Evolutionary conservation across 805 yeast genomes (phyloP), one percentile per base, ranked within the genome.

Genomic region (Brettanomyces sp.): DNA sequence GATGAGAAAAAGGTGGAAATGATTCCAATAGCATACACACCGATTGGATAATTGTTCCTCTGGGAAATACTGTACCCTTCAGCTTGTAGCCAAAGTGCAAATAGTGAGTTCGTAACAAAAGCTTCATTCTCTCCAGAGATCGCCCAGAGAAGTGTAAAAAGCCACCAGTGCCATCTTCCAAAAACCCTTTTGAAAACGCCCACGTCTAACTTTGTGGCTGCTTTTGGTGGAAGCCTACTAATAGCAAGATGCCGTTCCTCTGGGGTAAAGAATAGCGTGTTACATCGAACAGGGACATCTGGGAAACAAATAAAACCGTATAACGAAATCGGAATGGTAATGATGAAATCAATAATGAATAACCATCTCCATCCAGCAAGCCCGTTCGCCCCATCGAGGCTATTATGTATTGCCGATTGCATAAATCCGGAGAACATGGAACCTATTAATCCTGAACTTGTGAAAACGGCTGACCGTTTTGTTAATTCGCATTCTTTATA

Each of bases 341-440:
- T 70, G 45, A 75, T 58, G 9, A 80, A 82, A 57, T 80, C 84
- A 46, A 82, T 67, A 41, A 82, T 73, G 53, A 79, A 82, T 53
- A 78, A 72, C 87, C 86, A 81, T 64, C 77, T 66, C 86, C 87
- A 82, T 7, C 84, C 78, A 8, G 70, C 67, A 11, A 73, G 61
- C 2, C 85, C 85, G 39, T 59, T 57, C 4, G 53, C 62, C 14
- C 81, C 83, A 45, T 70, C 64, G 54, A 81, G 54, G 38, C 60
- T 54, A 14, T 67, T 54, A 50, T 66, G 73, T 28, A 77, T 69
- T 8, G 80, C 75, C 21, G 80, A 74, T 49, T 80, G 81, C 41
- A 82, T 62, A 47, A 77, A 72, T 25, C 85, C 84, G 3, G 82
- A 70, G 8, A 84, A 77, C 51, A 79, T 62, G 21, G 73, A 63